phyloP scores from a whole-genome alignment of 208 protist genomes.

The Crithidia brevicula region DNA sequence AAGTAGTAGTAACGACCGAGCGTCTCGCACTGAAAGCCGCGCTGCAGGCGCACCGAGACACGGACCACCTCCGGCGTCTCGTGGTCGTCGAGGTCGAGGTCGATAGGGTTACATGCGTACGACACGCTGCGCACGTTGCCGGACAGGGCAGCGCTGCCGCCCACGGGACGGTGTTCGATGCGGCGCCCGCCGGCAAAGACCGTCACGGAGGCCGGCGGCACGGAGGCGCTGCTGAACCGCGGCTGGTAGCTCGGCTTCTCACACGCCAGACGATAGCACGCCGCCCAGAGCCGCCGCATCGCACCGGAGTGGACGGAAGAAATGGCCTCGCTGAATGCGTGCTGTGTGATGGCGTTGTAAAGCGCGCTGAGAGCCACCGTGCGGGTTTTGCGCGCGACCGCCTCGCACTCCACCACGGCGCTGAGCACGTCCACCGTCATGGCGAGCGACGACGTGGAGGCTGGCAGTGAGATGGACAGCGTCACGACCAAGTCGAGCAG shows the following conservation, averaged over 20 bases:
- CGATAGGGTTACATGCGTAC: slow-evolving; percentile 63
- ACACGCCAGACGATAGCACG: slow-evolving; percentile 25
- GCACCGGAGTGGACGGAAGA: slow-evolving; percentile 13
- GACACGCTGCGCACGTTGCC: slow-evolving; percentile 37
- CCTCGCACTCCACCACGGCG: slow-evolving; percentile 58
- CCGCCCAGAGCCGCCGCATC: slow-evolving; percentile 30
- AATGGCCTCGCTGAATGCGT: slow-evolving; percentile 10
- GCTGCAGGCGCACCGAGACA: slow-evolving; percentile 72
- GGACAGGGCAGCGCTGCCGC: slow-evolving; percentile 9
- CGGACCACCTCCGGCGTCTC: slow-evolving; percentile 61
- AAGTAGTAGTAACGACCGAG: slow-evolving; percentile 83
- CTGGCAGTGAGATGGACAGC: slow-evolving; percentile 46
- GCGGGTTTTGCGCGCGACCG: slow-evolving; percentile 44
- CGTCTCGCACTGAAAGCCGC: slow-evolving; percentile 59
- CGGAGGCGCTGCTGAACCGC: slow-evolving; percentile 30
- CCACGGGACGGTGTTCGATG: slow-evolving; percentile 24
- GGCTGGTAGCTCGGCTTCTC: slow-evolving; percentile 23
- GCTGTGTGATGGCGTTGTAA: slow-evolving; percentile 45
- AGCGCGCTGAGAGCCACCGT: slow-evolving; percentile 53
- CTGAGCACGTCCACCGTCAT: slow-evolving; percentile 52
- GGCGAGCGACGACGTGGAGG: slow-evolving; percentile 34
- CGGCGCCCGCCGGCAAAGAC: slow-evolving; percentile 32
- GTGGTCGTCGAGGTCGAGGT: slow-evolving; percentile 58
- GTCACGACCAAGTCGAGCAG: slow-evolving; percentile 63
- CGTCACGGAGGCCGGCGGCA: slow-evolving; percentile 19